A percentile compares a stretch with the other conserved stretches of the same genome.
phyloP scores from a whole-genome alignment of 2,329 filamentous ascomycete species.

The Verticillium zaregamsianum region DNA sequence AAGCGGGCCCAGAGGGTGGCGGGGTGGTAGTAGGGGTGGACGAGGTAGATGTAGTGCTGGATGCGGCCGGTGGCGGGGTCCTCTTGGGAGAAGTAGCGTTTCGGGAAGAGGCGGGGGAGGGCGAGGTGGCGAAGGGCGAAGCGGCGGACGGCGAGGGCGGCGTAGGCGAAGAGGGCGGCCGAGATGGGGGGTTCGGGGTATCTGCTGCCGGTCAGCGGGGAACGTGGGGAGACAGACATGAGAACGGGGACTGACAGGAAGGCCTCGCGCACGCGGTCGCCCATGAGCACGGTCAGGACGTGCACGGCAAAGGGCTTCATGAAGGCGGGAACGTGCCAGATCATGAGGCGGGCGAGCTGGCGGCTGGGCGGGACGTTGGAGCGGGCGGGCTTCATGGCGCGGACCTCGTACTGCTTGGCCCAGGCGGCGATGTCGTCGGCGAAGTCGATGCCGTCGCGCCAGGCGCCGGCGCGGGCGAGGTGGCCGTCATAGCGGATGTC shows the following conservation, averaged over 20 bases:
- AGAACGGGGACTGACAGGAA: conserved; percentile 49
- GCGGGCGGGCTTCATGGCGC: conserved; percentile 50
- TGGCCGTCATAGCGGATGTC: conserved; percentile 48
- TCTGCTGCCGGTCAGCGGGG: conserved; percentile 3
- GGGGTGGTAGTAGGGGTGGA: conserved; percentile 62
- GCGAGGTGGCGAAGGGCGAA: conserved; percentile 53
- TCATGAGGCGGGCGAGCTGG: conserved; percentile 56
- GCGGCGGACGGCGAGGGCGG: conserved; percentile 46
- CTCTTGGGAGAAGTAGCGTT: conserved; percentile 37
- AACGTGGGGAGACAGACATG: background rate
- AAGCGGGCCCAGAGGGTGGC: conserved; percentile 58
- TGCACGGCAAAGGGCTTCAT: conserved; percentile 43
- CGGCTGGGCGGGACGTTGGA: conserved; percentile 50
- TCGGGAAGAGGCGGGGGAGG: conserved; percentile 49
- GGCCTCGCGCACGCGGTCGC: conserved; percentile 56
- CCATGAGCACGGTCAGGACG: conserved; percentile 57
- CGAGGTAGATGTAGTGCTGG: conserved; percentile 46
- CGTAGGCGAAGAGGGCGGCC: conserved; percentile 28
- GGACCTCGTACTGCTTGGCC: conserved; percentile 53
- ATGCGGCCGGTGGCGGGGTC: conserved; percentile 52
- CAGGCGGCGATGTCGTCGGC: conserved; percentile 42
- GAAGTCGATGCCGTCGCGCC: conserved; percentile 49
- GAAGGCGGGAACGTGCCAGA: conserved; percentile 47
- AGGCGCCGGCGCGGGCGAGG: conserved; percentile 28
- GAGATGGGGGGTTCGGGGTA: conserved; percentile 37